Evolutionary conservation across 148 eudicot genomes (phyloP), one percentile per base, ranked within the genome.

Genomic region (Cornus florida): DNA sequence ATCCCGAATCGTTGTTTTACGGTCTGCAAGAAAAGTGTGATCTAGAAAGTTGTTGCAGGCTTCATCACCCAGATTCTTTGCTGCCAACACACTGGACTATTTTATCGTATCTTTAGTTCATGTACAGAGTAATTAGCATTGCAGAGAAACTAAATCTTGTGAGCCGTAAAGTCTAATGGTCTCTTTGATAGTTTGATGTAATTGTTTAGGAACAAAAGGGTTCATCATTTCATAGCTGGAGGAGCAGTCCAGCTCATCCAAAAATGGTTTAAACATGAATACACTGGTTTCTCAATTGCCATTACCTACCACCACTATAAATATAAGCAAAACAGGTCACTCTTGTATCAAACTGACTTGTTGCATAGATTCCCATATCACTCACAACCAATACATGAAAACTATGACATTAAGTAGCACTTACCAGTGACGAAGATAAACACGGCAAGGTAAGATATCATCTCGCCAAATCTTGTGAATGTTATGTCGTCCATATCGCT

Each of bases 401-500:
- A 74, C 53, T 24, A 50, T 24, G 75, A 60, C 7, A n/a, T 60
- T 56, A 66, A 67, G 65, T 65, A 57, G 31, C 56, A 82, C 88
- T 82, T 73, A 96, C 99, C 99, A 96, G 78, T 96, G 99, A 64
- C 98, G 91, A 75, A 94, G 92, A 86, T 93, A 96, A 69, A 85
- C 82, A 73, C 99, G 95, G 69, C 99, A 96, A 76, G 98, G 99
- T 66, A 96, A 85, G 73, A 93, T 84, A 77, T 96, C 98, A 76
- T 96, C 94, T 67, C 90, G 83, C 99, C 98, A 96, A 77, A 96
- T 96, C 79, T 86, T 91, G 78, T 86, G 80, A 80, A 93, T 93
- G 84, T 88, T 83, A 70, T 74, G 89, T 74, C 75, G 80, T 43
- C 99, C 99, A 80, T 93, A 96, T 35, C 83, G 86, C 82, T 92